Percentiles rank a stretch among this genome's conserved stretches.
Conservation (phyloP, 345 rosid genomes). For the Cardamine occulta region DNA sequence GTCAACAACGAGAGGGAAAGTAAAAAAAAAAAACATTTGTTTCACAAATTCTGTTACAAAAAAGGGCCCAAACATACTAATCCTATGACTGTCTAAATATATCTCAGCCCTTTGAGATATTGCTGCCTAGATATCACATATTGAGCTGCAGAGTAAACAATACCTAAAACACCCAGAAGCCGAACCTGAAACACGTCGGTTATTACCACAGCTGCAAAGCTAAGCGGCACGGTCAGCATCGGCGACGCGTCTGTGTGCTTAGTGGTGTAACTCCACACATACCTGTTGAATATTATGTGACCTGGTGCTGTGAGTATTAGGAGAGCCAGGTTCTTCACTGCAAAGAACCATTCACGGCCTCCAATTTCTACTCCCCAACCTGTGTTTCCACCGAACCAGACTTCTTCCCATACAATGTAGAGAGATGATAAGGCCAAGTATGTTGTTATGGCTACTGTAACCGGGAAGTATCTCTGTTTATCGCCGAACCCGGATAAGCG, state of each 20-base stretch:
- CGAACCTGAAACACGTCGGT: constrained; percentile 83
- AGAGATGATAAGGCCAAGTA: constrained; percentile 75
- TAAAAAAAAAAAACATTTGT: constrained; percentile 22
- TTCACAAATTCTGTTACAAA: constrained; percentile 38
- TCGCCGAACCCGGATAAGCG: constrained; percentile 96
- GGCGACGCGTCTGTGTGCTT: constrained; percentile 69
- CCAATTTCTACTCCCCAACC: constrained; percentile 95
- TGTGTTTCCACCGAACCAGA: constrained; percentile 77
- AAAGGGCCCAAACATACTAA: constrained; percentile 13
- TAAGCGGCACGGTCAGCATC: constrained; percentile 81
- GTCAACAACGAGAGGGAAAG: constrained; percentile 1
- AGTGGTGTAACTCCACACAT: constrained; percentile 79
- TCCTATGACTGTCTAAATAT: constrained; percentile 61
- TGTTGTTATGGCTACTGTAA: constrained; percentile 67
- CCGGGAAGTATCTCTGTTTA: constrained; percentile 98
- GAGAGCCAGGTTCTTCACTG: constrained; percentile 83
- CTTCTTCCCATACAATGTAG: constrained; percentile 78
- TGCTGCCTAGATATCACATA: constrained; percentile 95
- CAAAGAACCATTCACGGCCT: constrained; percentile 96
- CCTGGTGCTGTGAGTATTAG: constrained; percentile 87
- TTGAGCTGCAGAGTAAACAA: constrained; percentile 76
- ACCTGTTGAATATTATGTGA: constrained; percentile 88
- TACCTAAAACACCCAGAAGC: constrained; percentile 81
- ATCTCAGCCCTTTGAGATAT: constrained; percentile 84
- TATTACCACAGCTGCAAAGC: constrained; percentile 84